Conservation (phyloP, 306 rosid species). For the Malus fusca region DNA sequence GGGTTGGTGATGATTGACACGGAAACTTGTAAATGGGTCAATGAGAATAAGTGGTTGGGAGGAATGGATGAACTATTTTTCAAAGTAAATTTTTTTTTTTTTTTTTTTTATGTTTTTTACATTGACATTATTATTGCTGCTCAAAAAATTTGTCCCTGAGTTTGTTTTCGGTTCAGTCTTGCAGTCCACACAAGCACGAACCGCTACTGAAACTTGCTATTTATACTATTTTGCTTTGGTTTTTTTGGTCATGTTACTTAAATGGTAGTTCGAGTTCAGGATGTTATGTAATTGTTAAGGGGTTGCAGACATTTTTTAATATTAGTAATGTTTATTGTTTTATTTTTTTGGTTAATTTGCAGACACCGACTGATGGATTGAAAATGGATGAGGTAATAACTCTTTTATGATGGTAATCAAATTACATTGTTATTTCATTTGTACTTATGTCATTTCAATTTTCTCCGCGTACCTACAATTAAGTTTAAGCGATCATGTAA, state of each 20-base stretch:
- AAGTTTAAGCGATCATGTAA: neutral
- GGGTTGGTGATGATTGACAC: neutral
- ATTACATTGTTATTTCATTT: neutral
- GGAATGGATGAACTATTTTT: neutral
- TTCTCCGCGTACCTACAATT: neutral
- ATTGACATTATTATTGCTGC: neutral
- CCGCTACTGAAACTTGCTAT: neutral
- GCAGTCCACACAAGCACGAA: neutral
- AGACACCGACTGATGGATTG: slow-evolving; percentile 68
- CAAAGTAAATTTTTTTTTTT: neutral
- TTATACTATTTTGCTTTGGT: neutral
- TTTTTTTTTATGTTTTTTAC: neutral
- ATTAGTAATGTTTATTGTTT: neutral
- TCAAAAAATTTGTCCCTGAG: neutral
- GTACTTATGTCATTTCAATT: neutral
- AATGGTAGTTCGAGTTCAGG: neutral
- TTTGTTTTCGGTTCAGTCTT: neutral
- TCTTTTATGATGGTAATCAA: neutral
- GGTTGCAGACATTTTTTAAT: neutral
- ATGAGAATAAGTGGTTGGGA: neutral
- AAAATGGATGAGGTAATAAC: slow-evolving; percentile 58
- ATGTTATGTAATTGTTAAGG: neutral
- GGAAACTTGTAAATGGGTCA: neutral
- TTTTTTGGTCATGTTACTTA: neutral
- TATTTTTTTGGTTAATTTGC: slow-evolving; percentile 27